Evolutionary conservation across 257 asterid species (phyloP).

Genomic region (Henckelia pumila): DNA sequence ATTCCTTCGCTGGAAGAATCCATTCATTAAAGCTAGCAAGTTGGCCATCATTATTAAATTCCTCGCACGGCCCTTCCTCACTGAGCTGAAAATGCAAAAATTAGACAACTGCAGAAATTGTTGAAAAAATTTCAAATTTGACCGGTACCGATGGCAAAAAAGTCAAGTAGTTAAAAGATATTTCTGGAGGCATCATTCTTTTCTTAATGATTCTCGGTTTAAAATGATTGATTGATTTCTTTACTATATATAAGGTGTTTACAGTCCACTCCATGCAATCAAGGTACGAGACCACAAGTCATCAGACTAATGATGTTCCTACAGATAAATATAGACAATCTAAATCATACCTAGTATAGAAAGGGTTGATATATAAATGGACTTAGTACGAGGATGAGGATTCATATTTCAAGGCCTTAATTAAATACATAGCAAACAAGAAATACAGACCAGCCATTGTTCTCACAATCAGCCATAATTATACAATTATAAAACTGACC

Average conservation of each 20-base stretch:
- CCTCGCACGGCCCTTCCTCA: conserved; percentile 99
- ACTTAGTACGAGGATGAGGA: background rate
- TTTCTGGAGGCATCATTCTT: conserved; percentile 12
- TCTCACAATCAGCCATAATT: background rate
- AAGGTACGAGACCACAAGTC: background rate
- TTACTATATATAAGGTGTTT: background rate
- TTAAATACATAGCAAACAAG: background rate
- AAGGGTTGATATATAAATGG: background rate
- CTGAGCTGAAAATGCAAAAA: conserved; percentile 58
- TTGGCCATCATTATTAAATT: conserved; percentile 74
- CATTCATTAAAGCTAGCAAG: conserved; percentile 91
- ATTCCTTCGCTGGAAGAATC: conserved; percentile 99
- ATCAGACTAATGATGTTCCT: background rate
- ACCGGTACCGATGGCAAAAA: background rate
- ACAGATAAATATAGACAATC: background rate
- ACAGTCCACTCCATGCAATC: conserved; percentile 3
- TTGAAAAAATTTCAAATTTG: background rate
- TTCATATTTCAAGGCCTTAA: background rate
- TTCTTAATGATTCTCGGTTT: background rate
- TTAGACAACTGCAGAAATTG: background rate
- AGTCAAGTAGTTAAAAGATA: background rate
- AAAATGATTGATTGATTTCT: background rate
- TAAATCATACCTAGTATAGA: background rate
- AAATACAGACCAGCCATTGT: background rate
- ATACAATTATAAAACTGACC: conserved; percentile 43